Base-by-base conservation (phyloP, 225 moss, liverwort and hornwort genomes). In the Lunularia cruciata region DNA sequence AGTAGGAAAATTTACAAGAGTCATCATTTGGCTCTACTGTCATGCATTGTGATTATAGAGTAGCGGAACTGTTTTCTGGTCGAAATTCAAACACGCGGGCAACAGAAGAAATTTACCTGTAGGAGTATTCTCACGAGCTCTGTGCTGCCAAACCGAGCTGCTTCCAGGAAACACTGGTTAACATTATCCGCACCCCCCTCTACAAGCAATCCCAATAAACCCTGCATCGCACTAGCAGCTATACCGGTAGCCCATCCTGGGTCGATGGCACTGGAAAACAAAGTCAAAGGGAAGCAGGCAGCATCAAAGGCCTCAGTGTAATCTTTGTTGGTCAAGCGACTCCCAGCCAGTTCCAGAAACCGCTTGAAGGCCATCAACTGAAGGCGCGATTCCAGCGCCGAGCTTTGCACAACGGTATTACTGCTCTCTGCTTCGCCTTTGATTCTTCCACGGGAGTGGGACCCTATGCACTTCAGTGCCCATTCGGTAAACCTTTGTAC, bases 161-260 rank as follows among this genome's bases (percentile, higher is more conserved):
- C 95, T 75, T 96, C 95, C 62, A 96, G 60, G 73, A 96, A 92
- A 56, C 92, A 92, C 65, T 92, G 95, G 70, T 96, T 96, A 12
- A 96, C 95, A 73, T 96, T 96, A 75, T 92, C 92, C 19, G 92
- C 95, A 76, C 95, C 95, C 60, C 95, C 90, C 58, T 92, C 95
- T 22, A 96, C 95, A 45, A 96, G 75, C 47, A 92, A 83, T 28
- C 90, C 92, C 47, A 96, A 57, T 31, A 96, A 71, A 6, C 95
- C 95, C 78, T 96, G 95, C 95, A 92, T 92, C 27, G 92, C 95
- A 78, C 90, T 96, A 19, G 95, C 92, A 23, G 92, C 92, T 48
- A 96, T 96, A 63, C 92, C 95, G 66, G 85, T 92, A 37, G 92
- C 95, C 95, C 95, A 96, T 67, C 92, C 88, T 57, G 90, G 92